Conservation (phyloP, 352 stramenopile genomes). For the Elongisporangium senticosum region DNA sequence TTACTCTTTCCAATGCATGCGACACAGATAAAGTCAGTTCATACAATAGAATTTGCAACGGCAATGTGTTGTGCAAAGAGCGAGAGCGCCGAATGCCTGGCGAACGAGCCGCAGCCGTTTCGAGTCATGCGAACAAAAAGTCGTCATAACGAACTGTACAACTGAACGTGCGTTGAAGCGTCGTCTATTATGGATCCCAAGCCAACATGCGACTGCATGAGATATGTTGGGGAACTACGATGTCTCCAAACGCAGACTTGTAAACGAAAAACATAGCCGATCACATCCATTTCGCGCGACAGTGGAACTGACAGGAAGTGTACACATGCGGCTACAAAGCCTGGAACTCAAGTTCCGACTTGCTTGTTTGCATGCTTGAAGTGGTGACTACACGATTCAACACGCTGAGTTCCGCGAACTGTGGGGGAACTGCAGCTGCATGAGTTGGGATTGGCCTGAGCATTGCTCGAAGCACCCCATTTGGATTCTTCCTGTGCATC, state of each 20-base stretch:
- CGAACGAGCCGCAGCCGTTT: background rate
- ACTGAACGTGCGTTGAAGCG: background rate
- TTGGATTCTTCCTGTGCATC: background rate
- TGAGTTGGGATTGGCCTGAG: background rate
- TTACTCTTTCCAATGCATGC: no score
- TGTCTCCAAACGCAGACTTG: background rate
- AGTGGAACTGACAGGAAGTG: background rate
- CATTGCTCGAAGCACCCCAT: background rate
- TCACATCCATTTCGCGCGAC: background rate
- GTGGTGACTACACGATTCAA: background rate
- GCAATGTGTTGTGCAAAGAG: background rate
- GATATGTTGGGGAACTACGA: background rate
- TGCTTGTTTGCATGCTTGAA: background rate
- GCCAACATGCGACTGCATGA: background rate
- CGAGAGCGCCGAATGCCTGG: background rate
- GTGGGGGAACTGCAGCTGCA: background rate
- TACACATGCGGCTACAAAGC: background rate
- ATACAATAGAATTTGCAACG: background rate
- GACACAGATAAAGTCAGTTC: background rate
- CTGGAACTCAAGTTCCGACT: background rate
- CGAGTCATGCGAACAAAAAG: background rate
- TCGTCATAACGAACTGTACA: background rate
- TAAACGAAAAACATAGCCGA: background rate
- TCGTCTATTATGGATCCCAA: background rate
- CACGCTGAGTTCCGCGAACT: background rate